Evolutionary conservation across 306 rosid species (phyloP).

Genomic region (Rubus idaeus): DNA sequence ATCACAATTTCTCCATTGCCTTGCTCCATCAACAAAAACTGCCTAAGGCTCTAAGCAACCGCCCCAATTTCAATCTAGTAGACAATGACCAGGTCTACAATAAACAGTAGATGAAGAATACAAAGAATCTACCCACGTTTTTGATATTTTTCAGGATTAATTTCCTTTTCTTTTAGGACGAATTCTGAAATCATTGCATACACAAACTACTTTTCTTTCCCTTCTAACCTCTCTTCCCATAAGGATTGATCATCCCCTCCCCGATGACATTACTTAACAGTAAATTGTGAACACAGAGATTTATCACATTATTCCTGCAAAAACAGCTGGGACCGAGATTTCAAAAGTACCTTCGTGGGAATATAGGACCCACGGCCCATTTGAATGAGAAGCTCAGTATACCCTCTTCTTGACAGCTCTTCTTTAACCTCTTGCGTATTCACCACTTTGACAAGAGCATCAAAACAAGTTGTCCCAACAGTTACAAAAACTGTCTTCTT

Average conservation of each 20-base stretch:
- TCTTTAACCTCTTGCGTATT: conserved; percentile 48
- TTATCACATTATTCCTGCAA: not conserved
- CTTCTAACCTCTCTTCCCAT: not conserved
- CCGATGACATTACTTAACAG: not conserved
- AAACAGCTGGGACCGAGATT: not conserved
- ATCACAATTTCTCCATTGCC: not conserved
- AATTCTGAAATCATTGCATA: not conserved
- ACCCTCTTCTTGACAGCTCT: conserved; percentile 58
- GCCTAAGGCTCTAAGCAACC: not conserved
- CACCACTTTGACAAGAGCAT: conserved; percentile 64
- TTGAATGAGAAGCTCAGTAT: conserved; percentile 70
- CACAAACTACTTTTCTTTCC: not conserved
- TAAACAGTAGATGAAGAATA: not conserved
- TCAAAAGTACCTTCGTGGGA: conserved; percentile 58
- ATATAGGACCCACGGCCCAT: conserved; percentile 76
- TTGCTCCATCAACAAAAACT: not conserved
- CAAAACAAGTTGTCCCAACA: conserved; percentile 83
- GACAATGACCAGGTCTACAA: not conserved
- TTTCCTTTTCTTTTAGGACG: not conserved
- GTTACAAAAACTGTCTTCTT: conserved; percentile 65
- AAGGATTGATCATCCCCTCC: not conserved
- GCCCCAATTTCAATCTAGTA: not conserved
- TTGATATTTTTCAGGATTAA: not conserved
- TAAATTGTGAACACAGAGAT: not conserved
- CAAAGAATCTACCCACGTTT: not conserved